A percentile compares a stretch with the other conserved stretches of the same genome.
Evolutionary conservation across 176 grass and related monocot species (phyloP).

Genomic region (Chloris gayana): DNA sequence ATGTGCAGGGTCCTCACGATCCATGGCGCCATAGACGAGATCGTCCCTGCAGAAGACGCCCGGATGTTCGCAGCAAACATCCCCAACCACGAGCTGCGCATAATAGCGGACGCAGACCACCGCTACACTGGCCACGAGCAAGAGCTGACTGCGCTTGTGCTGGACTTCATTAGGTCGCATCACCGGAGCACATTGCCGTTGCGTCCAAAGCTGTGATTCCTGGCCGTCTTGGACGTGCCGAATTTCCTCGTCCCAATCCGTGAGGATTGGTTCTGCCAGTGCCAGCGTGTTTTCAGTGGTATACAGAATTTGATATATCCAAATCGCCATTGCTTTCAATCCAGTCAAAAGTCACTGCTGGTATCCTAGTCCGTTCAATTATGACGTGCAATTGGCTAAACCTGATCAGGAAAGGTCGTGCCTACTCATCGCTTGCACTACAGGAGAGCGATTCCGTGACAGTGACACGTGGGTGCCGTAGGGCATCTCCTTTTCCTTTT

Average conservation of each 20-base stretch:
- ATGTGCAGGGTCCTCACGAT: conserved; percentile 69
- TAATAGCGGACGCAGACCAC: conserved; percentile 74
- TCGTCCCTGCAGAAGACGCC: conserved; percentile 62
- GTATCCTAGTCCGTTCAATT: neutral
- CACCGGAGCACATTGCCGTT: neutral
- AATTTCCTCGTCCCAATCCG: conserved; percentile 17
- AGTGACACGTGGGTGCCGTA: neutral
- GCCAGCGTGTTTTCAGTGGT: neutral
- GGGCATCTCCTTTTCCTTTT: neutral
- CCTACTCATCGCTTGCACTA: neutral
- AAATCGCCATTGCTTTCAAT: neutral
- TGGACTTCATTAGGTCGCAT: conserved; percentile 56
- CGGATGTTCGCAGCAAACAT: conserved; percentile 70
- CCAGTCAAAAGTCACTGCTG: neutral
- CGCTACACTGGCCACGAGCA: conserved; percentile 57
- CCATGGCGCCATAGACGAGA: conserved; percentile 80
- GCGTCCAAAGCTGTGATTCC: conserved; percentile 55
- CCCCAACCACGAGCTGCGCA: conserved; percentile 67
- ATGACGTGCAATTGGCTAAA: neutral
- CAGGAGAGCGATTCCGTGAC: neutral
- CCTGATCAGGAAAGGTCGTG: neutral
- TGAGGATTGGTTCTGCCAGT: neutral
- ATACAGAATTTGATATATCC: neutral
- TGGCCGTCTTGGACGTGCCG: neutral
- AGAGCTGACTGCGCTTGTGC: conserved; percentile 50